Base-by-base conservation (phyloP, 108 stramenopile species). In the Mediolabrus comicus region DNA sequence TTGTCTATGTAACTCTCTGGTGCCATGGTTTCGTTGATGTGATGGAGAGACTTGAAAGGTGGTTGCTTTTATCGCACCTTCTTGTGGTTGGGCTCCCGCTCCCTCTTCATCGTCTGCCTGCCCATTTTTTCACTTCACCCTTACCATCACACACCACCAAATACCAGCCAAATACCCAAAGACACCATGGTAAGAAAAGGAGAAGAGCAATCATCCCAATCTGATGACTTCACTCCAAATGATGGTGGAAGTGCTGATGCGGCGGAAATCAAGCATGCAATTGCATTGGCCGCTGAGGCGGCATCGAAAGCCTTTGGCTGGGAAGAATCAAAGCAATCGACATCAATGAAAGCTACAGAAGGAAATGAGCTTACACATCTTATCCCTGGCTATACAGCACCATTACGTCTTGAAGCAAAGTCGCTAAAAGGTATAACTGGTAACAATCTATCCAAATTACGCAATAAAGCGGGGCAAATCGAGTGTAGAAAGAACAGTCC, bases 351-450 rank as follows among this genome's bases (percentile, higher is more conserved):
- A 7, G 6, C 22, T 22, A 22, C 46, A 22, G 46, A 49, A 61
- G 81, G 72, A 12, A 94, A 94, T 59, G 79, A 74, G 54, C 77
- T 94, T 51, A 84, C 92, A 5, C 80, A 79, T 41, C 81, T 94
- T 9, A 76, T 91, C 61, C 90, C 92, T 5, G 92, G 90, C 27
- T 94, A 94, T 68, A 85, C 80, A 17, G 92, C 92, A 22, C 87
- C 85, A 14, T 78, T 91, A 77, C 63, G 59, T 52, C 74, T 92
- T 17, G 70, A 82, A 29, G 58, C 92, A 13, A 70, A 82, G 10
- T 81, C 83, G 8, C 29, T 67, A 28, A 4, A 16, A 41, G 46
- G 72, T 28, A 71, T 52, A 61, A 56, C 67, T 31, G 72, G 54
- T 1, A 63, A 59, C 8, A 62, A 69, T 25, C 38, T 88, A n/a